These are phyloP conservation scores for Lactarius hatsudake DNA, from an alignment of 768 basidiomycete species.

Conservation along the genomic window DNA sequence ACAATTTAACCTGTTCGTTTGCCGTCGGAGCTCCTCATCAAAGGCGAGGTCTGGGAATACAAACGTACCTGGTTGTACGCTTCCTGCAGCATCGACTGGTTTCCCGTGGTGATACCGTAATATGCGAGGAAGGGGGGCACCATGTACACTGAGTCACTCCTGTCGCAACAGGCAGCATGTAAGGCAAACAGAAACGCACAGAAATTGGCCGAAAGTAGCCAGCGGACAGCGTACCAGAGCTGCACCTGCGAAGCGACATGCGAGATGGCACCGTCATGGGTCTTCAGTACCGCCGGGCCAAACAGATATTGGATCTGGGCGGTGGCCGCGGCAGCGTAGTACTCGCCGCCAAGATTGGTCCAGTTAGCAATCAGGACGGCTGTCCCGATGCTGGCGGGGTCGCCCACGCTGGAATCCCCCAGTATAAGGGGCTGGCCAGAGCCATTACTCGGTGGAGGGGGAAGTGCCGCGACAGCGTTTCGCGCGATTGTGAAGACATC, in stretches of 20 bases:
- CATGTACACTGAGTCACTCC: conserved; percentile 84
- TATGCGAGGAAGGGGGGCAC: conserved; percentile 85
- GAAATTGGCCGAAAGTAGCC: neutral
- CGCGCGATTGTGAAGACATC: conserved; percentile 58
- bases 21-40: neutral
- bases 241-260: conserved; percentile 69
- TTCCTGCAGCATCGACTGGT: conserved; percentile 56
- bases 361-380: conserved; percentile 61
- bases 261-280: conserved; percentile 76
- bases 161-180: conserved; percentile 30
- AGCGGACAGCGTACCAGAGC: conserved; percentile 43
- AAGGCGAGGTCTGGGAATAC: neutral
- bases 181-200: neutral
- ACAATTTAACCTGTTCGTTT: conserved; percentile 49
- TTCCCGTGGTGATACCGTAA: conserved; percentile 62
- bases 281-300: conserved; percentile 49
- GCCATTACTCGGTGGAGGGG: conserved; percentile 41
- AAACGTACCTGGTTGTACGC: conserved; percentile 56
- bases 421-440: conserved; percentile 54
- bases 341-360: conserved; percentile 45
- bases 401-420: conserved; percentile 62
- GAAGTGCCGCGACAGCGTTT: conserved; percentile 47
- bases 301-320: conserved; percentile 67
- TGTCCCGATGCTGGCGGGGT: conserved; percentile 75
- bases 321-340: conserved; percentile 61